These are phyloP conservation scores for Cladophialophora chaetospira DNA, from an alignment of 2,329 filamentous ascomycete species.

Conservation along the genomic window DNA sequence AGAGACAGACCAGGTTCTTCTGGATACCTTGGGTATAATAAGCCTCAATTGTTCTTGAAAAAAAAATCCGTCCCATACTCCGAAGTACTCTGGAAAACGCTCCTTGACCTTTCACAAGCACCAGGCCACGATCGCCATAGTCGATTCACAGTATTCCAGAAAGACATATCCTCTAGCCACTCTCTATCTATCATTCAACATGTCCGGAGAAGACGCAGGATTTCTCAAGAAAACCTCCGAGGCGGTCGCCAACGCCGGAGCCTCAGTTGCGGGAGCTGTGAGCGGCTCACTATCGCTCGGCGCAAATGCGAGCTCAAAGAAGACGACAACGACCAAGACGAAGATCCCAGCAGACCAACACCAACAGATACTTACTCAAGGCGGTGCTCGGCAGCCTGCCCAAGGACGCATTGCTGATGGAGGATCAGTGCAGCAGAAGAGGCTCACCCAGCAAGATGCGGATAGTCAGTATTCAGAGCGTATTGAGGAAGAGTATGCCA, in stretches of 20 bases:
- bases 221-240: slow-evolving; percentile 30
- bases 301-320: slow-evolving; percentile 28
- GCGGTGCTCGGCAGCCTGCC: slow-evolving; percentile 35
- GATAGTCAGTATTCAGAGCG: slow-evolving; percentile 49
- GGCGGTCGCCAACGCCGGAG: slow-evolving; percentile 28
- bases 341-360: slow-evolving; percentile 11
- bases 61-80: too few relatives aligned
- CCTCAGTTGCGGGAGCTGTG: slow-evolving; percentile 27
- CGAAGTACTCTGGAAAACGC: too few relatives aligned
- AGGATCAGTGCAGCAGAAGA: slow-evolving; percentile 23
- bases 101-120: too few relatives aligned
- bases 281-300: slow-evolving; percentile 28
- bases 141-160: too few relatives aligned
- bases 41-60: too few relatives aligned
- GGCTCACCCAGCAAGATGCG: slow-evolving; percentile 41
- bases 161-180: too few relatives aligned
- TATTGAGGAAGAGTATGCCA: slow-evolving; percentile 52
- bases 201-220: slow-evolving; percentile 28
- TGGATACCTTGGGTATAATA: too few relatives aligned
- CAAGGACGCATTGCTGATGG: slow-evolving; percentile 21
- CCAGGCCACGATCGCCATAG: too few relatives aligned
- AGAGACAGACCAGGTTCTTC: too few relatives aligned
- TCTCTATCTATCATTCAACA: neutral
- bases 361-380: slow-evolving; percentile 10
- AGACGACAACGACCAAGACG: slow-evolving; percentile 29